phyloP scores from a whole-genome alignment of 768 basidiomycete genomes.

The Cantharellus cinnabarinus region DNA sequence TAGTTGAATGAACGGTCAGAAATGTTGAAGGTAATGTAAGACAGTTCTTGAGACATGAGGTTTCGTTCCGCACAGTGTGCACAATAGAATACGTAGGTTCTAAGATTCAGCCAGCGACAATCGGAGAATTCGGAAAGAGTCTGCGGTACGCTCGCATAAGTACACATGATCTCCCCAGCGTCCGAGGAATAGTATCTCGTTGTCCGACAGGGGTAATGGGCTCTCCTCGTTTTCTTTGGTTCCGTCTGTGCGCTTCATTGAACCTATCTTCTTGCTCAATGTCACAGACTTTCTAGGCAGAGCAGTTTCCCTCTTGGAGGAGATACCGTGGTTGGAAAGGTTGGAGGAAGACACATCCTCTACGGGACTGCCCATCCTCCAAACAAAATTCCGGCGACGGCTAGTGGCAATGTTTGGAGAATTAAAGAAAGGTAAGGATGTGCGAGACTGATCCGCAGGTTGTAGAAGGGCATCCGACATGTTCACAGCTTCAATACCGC shows the following conservation, averaged over 20 bases:
- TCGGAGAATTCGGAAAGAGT: slow-evolving; percentile 55
- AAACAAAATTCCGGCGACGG: slow-evolving; percentile 54
- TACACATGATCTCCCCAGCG: slow-evolving; percentile 59
- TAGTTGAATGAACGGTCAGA: no score
- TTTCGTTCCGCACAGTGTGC: no score
- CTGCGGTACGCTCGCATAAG: slow-evolving; percentile 55
- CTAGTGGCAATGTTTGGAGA: slow-evolving; percentile 40
- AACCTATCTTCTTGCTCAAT: neutral
- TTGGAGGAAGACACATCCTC: neutral
- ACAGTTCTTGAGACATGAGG: no score
- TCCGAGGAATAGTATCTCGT: slow-evolving; percentile 62
- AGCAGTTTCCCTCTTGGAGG: neutral
- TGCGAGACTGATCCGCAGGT: slow-evolving; percentile 65
- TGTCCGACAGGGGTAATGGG: neutral
- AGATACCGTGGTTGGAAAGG: neutral
- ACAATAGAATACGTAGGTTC: no score
- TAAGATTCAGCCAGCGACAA: slow-evolving; percentile 15
- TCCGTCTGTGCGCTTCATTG: neutral
- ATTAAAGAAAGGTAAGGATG: slow-evolving; percentile 46
- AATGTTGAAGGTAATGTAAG: no score
- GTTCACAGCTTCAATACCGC: slow-evolving; percentile 66
- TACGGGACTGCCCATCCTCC: slow-evolving; percentile 67
- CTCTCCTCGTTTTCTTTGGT: neutral
- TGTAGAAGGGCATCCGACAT: slow-evolving; percentile 57
- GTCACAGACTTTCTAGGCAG: neutral